Conservation (phyloP, 1,284 basidiomycete species). For the Ganoderma sp. region DNA sequence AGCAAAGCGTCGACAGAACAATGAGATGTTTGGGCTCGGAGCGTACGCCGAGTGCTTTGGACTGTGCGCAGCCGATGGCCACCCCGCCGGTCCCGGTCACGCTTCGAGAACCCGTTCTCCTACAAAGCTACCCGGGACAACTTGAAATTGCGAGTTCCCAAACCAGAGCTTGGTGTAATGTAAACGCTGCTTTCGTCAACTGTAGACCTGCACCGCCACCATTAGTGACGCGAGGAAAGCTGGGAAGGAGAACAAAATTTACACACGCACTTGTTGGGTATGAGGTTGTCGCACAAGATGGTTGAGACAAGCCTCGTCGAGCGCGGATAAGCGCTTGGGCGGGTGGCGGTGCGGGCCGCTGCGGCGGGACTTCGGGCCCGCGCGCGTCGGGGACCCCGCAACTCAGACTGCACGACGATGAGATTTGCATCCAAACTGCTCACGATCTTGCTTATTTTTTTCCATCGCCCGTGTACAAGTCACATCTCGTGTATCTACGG, state of each 20-base stretch:
- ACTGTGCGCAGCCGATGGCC: not conserved
- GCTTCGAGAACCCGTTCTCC: not conserved
- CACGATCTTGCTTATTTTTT: not conserved
- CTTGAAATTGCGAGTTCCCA: too few relatives aligned
- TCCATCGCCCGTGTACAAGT: not conserved
- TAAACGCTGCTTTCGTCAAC: not conserved
- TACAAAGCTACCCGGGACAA: not conserved
- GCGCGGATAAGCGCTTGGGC: not conserved
- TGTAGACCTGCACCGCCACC: too few relatives aligned
- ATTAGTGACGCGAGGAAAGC: too few relatives aligned
- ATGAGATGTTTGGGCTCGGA: not conserved
- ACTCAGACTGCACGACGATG: too few relatives aligned
- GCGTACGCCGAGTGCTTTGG: not conserved
- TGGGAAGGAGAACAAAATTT: too few relatives aligned
- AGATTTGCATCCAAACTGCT: not conserved
- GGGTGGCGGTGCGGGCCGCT: not conserved
- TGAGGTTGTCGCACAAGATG: not conserved
- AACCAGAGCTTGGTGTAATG: too few relatives aligned
- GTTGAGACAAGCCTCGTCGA: not conserved
- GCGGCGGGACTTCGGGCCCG: too few relatives aligned
- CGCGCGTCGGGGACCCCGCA: too few relatives aligned
- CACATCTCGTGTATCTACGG: conserved; percentile 24
- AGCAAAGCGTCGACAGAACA: not conserved
- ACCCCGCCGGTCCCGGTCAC: too few relatives aligned
- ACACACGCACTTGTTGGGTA: too few relatives aligned